Conservation (phyloP, 129 eudicot genomes). For the Ambrosia trifida region DNA sequence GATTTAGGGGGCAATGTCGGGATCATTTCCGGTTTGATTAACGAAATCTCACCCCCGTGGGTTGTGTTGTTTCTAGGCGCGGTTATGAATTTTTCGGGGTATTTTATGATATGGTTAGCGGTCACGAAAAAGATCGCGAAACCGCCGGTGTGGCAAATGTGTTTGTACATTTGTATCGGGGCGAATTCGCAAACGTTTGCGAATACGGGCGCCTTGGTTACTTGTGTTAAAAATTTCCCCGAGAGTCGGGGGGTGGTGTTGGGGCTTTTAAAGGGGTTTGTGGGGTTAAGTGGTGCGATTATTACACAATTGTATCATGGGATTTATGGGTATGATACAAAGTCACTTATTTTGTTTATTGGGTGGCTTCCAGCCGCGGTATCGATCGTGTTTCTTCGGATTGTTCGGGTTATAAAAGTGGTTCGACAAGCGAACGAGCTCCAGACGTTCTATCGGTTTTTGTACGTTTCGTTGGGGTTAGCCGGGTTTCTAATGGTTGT, state of each 20-base stretch:
- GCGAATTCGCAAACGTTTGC: constrained; percentile 79
- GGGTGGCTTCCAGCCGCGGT: constrained; percentile 74
- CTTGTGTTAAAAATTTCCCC: constrained; percentile 78
- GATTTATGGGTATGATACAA: constrained; percentile 50
- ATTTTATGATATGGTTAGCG: constrained; percentile 83
- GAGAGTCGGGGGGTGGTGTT: constrained; percentile 75
- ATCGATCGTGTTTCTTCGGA: constrained; percentile 48
- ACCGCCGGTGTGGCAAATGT: constrained; percentile 78
- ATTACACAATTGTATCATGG: constrained; percentile 68
- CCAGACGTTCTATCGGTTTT: constrained; percentile 50
- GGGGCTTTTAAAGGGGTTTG: constrained; percentile 78
- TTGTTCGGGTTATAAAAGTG: constrained; percentile 49
- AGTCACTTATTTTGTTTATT: constrained; percentile 58
- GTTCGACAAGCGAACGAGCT: constrained; percentile 53
- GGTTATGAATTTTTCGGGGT: constrained; percentile 66
- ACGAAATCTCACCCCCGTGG: constrained; percentile 83
- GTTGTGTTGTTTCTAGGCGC: constrained; percentile 72
- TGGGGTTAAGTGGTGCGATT: constrained; percentile 83
- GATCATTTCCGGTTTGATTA: constrained; percentile 61
- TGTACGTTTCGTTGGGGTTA: constrained; percentile 60
- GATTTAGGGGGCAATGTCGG: constrained; percentile 80
- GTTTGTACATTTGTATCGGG: constrained; percentile 72
- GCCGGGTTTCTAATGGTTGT: constrained; percentile 82
- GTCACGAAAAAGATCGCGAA: constrained; percentile 41
- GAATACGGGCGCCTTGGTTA: constrained; percentile 75